Percentiles rank a stretch among this genome's conserved stretches.
These are phyloP conservation scores for Eucalyptus victrix DNA, from an alignment of 345 rosid species.

Conservation along the genomic window DNA sequence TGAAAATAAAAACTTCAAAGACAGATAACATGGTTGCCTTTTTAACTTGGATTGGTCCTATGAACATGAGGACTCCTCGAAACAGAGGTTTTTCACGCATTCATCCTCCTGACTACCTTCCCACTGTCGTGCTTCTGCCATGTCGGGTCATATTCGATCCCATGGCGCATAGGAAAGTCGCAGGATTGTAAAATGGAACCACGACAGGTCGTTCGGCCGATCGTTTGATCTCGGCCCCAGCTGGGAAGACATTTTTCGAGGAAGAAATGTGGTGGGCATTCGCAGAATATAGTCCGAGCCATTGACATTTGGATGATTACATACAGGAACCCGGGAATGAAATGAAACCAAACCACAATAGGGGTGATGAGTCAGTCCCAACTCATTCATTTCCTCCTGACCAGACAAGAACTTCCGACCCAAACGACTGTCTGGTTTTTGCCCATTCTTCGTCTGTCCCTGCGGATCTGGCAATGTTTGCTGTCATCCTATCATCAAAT, in stretches of 20 bases:
- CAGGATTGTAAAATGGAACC: neutral
- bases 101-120: neutral
- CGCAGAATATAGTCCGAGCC: neutral
- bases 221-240: neutral
- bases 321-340: neutral
- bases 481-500: neutral
- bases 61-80: neutral
- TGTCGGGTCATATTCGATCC: neutral
- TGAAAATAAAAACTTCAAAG: neutral
- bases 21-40: neutral
- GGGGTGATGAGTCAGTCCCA: neutral
- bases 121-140: neutral
- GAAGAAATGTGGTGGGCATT: neutral
- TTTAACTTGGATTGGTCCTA: neutral
- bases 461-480: neutral
- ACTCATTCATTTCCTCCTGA: neutral
- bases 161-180: neutral
- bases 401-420: neutral
- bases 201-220: neutral
- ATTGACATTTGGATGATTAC: neutral
- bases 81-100: neutral
- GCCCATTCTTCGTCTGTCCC: neutral
- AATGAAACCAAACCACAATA: neutral
- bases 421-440: neutral
- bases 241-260: neutral